Percentiles rank a stretch among this genome's conserved stretches.
phyloP scores from a whole-genome alignment of 2,329 filamentous ascomycete genomes.

The Aspergillus quadricinctus region DNA sequence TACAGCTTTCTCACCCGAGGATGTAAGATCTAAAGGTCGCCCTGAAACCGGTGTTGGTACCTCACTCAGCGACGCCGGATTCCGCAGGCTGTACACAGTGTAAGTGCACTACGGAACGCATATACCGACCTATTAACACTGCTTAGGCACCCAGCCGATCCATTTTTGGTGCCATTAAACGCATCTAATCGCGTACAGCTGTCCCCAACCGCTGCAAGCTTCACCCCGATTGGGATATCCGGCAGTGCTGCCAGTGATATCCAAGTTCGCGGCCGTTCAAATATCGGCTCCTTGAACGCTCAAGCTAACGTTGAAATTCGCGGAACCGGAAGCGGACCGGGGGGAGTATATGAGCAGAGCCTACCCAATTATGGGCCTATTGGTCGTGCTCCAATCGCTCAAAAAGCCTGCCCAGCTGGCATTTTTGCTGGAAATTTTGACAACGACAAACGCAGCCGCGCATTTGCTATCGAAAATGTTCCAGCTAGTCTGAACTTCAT shows the following conservation, averaged over 20 bases:
- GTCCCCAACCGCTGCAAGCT: constrained; percentile 61
- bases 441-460: constrained; percentile 23
- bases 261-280: constrained; percentile 8
- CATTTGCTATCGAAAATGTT: constrained; percentile 32
- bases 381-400: constrained; percentile 15
- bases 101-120: constrained; percentile 10
- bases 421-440: constrained; percentile 19
- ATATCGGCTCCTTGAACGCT: constrained; percentile 16
- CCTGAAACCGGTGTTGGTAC: constrained; percentile 14
- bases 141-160: constrained; percentile 22
- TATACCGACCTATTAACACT: background rate
- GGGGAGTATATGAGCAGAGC: constrained; percentile 9
- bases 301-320: constrained; percentile 17
- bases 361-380: constrained; percentile 20
- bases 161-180: constrained; percentile 23
- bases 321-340: constrained; percentile 6
- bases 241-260: constrained; percentile 8
- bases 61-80: constrained; percentile 11
- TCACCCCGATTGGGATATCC: constrained; percentile 48
- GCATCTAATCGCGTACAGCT: constrained; percentile 37
- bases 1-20: constrained; percentile 61
- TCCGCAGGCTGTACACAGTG: constrained; percentile 18
- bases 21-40: constrained; percentile 42
- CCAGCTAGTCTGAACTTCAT: constrained; percentile 28
- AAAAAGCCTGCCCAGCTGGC: constrained; percentile 6